Evolutionary conservation across 352 stramenopile genomes (phyloP).

Genomic region (Pythium scleroteichum): DNA sequence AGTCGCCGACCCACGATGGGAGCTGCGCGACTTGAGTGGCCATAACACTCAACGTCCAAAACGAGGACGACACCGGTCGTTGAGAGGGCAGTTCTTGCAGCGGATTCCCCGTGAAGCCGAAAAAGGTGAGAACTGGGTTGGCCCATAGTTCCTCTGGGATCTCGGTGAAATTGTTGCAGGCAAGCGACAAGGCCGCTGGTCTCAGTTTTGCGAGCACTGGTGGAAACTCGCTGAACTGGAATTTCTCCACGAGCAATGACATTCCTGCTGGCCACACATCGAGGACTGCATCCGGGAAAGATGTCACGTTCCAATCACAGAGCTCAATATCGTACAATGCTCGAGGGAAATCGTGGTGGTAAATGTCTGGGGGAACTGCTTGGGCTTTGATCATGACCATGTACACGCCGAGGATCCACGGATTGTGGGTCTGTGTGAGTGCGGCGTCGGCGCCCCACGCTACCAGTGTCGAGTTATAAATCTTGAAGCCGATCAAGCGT

Average conservation of each 20-base stretch:
- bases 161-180: constrained; percentile 3
- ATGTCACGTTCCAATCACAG: constrained; percentile 6
- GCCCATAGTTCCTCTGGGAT: constrained; percentile 1
- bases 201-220: background rate
- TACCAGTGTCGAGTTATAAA: constrained; percentile 29
- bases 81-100: background rate
- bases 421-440: constrained; percentile 22
- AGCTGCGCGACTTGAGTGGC: no score
- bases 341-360: constrained; percentile 11
- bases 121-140: background rate
- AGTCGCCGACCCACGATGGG: no score
- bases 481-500: constrained; percentile 25
- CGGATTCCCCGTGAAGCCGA: constrained; percentile 1
- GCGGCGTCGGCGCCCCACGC: constrained; percentile 22
- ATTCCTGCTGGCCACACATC: background rate
- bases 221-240: constrained; percentile 3
- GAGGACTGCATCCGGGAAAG: background rate
- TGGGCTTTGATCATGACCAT: constrained; percentile 6
- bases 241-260: constrained; percentile 13
- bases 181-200: background rate
- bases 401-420: constrained; percentile 14
- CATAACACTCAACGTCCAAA: background rate
- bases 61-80: background rate
- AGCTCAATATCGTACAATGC: constrained; percentile 4
- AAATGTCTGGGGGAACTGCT: background rate